phyloP scores from a whole-genome alignment of 495 filamentous ascomycete genomes.

The Entonaema liquescens region DNA sequence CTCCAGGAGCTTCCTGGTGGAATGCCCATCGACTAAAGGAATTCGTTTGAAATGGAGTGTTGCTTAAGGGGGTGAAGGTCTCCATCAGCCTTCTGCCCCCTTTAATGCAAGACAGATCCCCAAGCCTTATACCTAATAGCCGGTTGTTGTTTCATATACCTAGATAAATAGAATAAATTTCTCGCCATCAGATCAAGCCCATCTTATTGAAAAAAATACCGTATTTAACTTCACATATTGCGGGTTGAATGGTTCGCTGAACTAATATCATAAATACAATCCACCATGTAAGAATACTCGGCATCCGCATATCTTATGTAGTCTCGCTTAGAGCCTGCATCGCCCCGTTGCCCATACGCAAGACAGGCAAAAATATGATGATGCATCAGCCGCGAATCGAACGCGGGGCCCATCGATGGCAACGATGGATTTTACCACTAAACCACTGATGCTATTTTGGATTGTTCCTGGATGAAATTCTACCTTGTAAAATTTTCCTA shows the following conservation, averaged over 20 bases:
- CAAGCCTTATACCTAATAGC: constrained; percentile 18
- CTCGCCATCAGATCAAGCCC: background rate
- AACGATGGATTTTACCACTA: constrained; percentile 65
- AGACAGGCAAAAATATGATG: background rate
- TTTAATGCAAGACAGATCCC: background rate
- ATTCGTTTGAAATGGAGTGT: background rate
- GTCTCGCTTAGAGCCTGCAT: too few species aligned
- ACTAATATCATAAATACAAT: background rate
- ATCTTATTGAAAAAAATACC: too few species aligned
- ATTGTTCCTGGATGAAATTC: background rate
- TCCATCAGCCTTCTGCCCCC: background rate
- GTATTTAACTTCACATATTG: too few species aligned
- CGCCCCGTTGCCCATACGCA: background rate
- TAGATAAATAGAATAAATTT: constrained; percentile 22
- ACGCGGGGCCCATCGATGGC: constrained; percentile 63
- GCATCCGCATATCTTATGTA: background rate
- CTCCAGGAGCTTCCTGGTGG: constrained; percentile 45
- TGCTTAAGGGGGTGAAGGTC: background rate
- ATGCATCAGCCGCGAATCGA: constrained; percentile 61
- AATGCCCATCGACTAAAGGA: constrained; percentile 39
- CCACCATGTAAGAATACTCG: background rate
- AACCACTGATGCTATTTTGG: constrained; percentile 51
- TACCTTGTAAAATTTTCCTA: background rate
- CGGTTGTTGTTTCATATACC: background rate
- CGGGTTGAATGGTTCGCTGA: too few species aligned